phyloP scores from a whole-genome alignment of 1,284 basidiomycete genomes.

The Ceratobasidium sp. region DNA sequence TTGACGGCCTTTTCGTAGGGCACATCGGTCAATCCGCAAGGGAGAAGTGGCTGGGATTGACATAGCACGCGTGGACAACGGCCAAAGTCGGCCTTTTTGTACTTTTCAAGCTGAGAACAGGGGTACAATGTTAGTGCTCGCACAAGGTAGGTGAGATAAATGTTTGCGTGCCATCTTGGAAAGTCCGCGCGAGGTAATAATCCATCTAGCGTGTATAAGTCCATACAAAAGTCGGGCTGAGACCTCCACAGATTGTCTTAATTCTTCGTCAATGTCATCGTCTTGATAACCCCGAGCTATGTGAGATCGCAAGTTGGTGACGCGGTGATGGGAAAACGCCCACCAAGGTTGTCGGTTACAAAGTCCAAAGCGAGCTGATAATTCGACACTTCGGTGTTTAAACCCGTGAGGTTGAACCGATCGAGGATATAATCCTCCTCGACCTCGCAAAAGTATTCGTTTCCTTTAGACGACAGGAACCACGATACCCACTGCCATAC shows the following conservation, averaged over 20 bases:
- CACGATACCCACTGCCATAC: slow-evolving; percentile 90
- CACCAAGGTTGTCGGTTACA: slow-evolving; percentile 93
- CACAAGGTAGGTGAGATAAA: slow-evolving; percentile 13
- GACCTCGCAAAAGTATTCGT: slow-evolving; percentile 99
- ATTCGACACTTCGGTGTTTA: slow-evolving; percentile 96
- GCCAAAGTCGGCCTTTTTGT: slow-evolving; percentile 96
- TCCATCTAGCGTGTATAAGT: slow-evolving; percentile 96
- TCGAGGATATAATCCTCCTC: slow-evolving; percentile 99
- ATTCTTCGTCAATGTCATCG: slow-evolving; percentile 83
- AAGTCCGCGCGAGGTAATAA: slow-evolving; percentile 92
- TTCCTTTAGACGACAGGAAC: slow-evolving; percentile 97
- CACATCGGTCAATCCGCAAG: slow-evolving; percentile 94
- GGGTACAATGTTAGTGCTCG: slow-evolving; percentile 2
- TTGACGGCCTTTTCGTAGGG: slow-evolving; percentile 98
- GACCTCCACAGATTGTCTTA: slow-evolving; percentile 86
- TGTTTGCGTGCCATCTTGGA: slow-evolving; percentile 85
- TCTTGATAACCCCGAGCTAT: slow-evolving; percentile 60
- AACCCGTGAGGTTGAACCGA: slow-evolving; percentile 96
- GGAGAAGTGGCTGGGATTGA: slow-evolving; percentile 90
- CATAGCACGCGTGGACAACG: slow-evolving; percentile 96
- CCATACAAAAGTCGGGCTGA: slow-evolving; percentile 94
- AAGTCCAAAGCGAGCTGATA: slow-evolving; percentile 95
- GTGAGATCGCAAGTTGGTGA: slow-evolving; percentile 25
- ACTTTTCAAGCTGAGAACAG: slow-evolving; percentile 85
- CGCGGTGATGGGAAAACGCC: slow-evolving; percentile 52